These are phyloP conservation scores for Aspergillus olivimuriae DNA, from an alignment of 495 filamentous ascomycete species.

Conservation along the genomic window DNA sequence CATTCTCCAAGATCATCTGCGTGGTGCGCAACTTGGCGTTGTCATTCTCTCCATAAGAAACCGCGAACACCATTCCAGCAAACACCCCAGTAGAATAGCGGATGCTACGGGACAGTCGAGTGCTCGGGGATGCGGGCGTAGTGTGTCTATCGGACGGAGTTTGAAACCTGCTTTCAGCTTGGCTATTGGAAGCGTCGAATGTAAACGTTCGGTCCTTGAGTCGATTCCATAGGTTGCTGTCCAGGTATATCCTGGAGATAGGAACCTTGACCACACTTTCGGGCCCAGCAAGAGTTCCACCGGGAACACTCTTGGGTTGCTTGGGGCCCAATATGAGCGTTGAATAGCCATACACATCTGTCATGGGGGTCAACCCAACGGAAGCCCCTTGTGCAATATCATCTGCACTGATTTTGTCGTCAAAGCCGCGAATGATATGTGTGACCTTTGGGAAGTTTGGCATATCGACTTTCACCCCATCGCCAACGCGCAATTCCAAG, in stretches of 20 bases:
- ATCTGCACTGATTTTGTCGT: slow-evolving; percentile 31
- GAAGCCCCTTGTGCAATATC: slow-evolving; percentile 21
- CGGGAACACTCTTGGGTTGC: slow-evolving; percentile 40
- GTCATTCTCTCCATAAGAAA: slow-evolving; percentile 59
- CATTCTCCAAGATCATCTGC: slow-evolving; percentile 50
- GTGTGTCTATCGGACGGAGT: slow-evolving; percentile 38
- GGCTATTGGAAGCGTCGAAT: slow-evolving; percentile 16
- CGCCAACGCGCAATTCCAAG: slow-evolving; percentile 42
- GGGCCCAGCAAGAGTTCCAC: slow-evolving; percentile 18
- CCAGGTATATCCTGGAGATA: slow-evolving; percentile 42
- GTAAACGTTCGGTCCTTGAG: slow-evolving; percentile 40
- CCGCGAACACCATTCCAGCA: slow-evolving; percentile 71
- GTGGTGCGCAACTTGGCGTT: slow-evolving; percentile 45
- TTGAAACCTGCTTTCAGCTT: slow-evolving; percentile 21
- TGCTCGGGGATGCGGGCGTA: slow-evolving; percentile 37
- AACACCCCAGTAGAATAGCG: slow-evolving; percentile 47
- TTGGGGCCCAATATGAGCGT: slow-evolving; percentile 39
- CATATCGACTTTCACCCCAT: slow-evolving; percentile 47
- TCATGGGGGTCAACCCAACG: slow-evolving; percentile 28
- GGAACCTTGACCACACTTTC: slow-evolving; percentile 39
- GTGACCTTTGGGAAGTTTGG: slow-evolving; percentile 38
- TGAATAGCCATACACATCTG: slow-evolving; percentile 42
- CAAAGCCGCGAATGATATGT: slow-evolving; percentile 40
- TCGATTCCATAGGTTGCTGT: slow-evolving; percentile 43
- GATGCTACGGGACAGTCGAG: slow-evolving; percentile 33